Percentiles rank a stretch among this genome's conserved stretches.
Conservation (phyloP, 2,329 filamentous ascomycete genomes). For the Penicillium paneum region DNA sequence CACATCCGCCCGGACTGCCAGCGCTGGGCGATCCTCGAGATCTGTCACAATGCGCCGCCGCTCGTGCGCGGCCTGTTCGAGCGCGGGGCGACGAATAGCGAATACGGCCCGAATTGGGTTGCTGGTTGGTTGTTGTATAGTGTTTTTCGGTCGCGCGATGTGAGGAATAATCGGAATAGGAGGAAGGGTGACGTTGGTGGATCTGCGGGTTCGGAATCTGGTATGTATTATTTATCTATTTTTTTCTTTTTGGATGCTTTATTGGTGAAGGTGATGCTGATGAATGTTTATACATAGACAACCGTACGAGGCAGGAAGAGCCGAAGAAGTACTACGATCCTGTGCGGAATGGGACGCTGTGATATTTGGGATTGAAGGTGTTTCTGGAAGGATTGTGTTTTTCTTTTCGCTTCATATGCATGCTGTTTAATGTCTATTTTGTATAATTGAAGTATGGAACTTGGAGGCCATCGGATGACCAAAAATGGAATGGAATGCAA, state of each 20-base stretch:
- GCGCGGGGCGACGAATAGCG: slow-evolving; percentile 40
- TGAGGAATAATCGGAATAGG: slow-evolving; percentile 47
- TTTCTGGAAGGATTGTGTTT: not conserved
- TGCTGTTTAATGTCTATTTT: slow-evolving; percentile 4
- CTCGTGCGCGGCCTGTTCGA: slow-evolving; percentile 41
- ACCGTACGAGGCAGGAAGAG: slow-evolving; percentile 24
- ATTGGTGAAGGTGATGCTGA: not conserved
- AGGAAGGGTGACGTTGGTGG: slow-evolving; percentile 33
- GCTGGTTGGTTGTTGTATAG: slow-evolving; percentile 48
- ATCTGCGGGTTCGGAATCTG: slow-evolving; percentile 14
- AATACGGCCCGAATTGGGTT: slow-evolving; percentile 48
- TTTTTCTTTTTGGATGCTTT: not conserved
- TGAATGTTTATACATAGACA: slow-evolving; percentile 20
- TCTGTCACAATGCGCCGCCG: slow-evolving; percentile 41
- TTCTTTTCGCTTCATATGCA: not conserved
- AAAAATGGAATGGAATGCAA: slow-evolving; percentile 1
- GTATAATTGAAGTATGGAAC: slow-evolving; percentile 1
- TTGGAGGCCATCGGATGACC: not conserved
- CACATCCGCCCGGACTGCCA: slow-evolving; percentile 45
- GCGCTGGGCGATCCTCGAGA: slow-evolving; percentile 43
- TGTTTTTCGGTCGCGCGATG: slow-evolving; percentile 47
- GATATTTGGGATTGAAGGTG: not conserved
- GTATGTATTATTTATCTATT: slow-evolving; percentile 2
- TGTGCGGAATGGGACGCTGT: slow-evolving; percentile 38
- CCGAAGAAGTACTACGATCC: slow-evolving; percentile 43